Percentiles rank a stretch among this genome's conserved stretches.
Conservation (phyloP, 345 rosid genomes). For the Citrus trifoliata region DNA sequence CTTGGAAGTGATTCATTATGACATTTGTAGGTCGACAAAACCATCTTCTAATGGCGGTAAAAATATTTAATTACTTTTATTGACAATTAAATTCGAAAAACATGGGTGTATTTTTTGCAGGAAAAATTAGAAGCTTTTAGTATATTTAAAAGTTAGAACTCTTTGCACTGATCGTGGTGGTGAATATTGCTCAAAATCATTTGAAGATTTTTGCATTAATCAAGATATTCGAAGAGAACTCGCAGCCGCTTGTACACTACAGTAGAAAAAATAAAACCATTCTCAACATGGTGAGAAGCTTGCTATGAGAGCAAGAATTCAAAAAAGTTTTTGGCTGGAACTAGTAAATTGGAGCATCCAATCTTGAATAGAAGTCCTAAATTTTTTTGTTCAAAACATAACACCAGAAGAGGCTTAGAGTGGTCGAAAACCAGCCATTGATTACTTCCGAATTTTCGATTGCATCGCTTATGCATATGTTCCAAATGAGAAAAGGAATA, state of each 20-base stretch:
- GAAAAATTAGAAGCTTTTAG: not conserved
- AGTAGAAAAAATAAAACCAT: not conserved
- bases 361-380: not conserved
- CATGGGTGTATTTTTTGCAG: not conserved
- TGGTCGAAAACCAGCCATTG: rapidly evolving
- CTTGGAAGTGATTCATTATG: not conserved
- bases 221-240: not conserved
- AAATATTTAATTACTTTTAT: not conserved
- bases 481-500: no score
- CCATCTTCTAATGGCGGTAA: not conserved
- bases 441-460: no score
- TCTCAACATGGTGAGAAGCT: not conserved
- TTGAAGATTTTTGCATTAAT: not conserved
- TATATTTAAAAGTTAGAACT: not conserved
- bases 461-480: no score
- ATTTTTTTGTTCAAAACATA: not conserved
- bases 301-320: not conserved
- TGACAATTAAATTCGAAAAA: not conserved
- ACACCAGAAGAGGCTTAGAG: not conserved
- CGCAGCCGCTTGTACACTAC: not conserved
- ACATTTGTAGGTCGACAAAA: not conserved
- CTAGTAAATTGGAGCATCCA: not conserved
- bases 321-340: not conserved
- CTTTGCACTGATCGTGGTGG: not conserved
- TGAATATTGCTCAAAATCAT: not conserved